Base-by-base conservation (phyloP, 2,329 filamentous ascomycete genomes). In the Aspergillus novofumigatus region DNA sequence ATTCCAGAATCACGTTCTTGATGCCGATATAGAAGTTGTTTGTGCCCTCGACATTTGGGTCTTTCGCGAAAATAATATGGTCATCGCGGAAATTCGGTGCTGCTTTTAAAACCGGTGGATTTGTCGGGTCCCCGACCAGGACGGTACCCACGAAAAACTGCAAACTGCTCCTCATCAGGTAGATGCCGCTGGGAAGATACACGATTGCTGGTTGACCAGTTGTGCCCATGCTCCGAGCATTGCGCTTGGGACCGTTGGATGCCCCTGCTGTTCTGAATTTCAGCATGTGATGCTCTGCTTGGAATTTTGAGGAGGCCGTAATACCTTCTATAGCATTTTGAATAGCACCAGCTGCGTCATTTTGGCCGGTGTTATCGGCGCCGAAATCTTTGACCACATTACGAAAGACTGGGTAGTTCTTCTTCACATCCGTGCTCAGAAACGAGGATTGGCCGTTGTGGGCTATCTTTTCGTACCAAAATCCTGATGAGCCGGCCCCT, bases 1-100 rank as follows among this genome's bases (percentile, higher is more conserved):
- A 72, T 57, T 77, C 75, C 28, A 77, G 54, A 1, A 75, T 62
- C 3, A 77, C 55, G 53, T 77, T 77, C 54, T 71, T 74, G 47
- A 77, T 60, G 0, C 67, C 67, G 17, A 73, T 68, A 51, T 72
- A 74, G 56, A 77, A 77, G 56, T 67, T 69, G n/a, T 61, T 67
- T 57, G 53, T 70, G 59, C 60, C 71, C 59, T 47, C 64, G 51
- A 56, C 68, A 55, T 63, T 66, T 59, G 58, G 65, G 49, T 77
- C 75, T 48, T 72, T 69, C 2, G 76, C 81, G 66, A 85, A 81
- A 49, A 87, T 79, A 38, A 87, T 67, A 51, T 81, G 83, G 28
- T 85, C 73, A 11, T 80, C 80, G 1, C 70, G 65, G 62, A 86
- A 86, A 60, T 76, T 76, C 4, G 76, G 51, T 3, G 77, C 73